Evolutionary conservation across 148 eudicot genomes (phyloP).

Genomic region (Fallopia convolvulus): DNA sequence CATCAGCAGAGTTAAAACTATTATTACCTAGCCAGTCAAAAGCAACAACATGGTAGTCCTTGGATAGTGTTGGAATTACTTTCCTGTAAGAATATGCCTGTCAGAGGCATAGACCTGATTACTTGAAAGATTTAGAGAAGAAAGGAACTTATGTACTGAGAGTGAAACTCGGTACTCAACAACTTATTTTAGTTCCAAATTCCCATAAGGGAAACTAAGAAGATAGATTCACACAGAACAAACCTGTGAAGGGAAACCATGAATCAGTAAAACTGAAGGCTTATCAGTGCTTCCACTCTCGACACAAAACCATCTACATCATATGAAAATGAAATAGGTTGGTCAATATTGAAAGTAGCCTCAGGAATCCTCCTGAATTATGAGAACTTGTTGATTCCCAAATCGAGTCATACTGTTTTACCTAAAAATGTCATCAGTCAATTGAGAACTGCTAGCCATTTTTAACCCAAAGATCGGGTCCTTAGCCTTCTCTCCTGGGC

Average conservation of each 20-base stretch:
- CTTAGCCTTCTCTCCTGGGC: constrained; percentile 81
- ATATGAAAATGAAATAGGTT: constrained; percentile 49
- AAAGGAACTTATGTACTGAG: neutral
- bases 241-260: constrained; percentile 99
- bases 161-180: neutral
- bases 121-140: constrained; percentile 1
- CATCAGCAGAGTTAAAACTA: neutral
- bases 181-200: neutral
- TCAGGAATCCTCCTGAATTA: constrained; percentile 55
- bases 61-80: constrained; percentile 67
- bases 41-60: constrained; percentile 73
- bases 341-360: constrained; percentile 70
- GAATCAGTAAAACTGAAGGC: constrained; percentile 68
- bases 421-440: constrained; percentile 81
- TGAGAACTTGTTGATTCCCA: neutral
- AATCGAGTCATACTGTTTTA: constrained; percentile 18
- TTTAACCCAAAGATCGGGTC: constrained; percentile 92
- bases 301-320: constrained; percentile 83
- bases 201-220: neutral
- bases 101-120: constrained; percentile 25
- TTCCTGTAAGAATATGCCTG: constrained; percentile 98
- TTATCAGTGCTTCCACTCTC: constrained; percentile 76
- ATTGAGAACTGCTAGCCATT: constrained; percentile 81
- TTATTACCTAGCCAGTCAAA: constrained; percentile 93
- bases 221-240: constrained; percentile 18